Evolutionary conservation across 148 eudicot species (phyloP).

Genomic region (Linanthus parryae): DNA sequence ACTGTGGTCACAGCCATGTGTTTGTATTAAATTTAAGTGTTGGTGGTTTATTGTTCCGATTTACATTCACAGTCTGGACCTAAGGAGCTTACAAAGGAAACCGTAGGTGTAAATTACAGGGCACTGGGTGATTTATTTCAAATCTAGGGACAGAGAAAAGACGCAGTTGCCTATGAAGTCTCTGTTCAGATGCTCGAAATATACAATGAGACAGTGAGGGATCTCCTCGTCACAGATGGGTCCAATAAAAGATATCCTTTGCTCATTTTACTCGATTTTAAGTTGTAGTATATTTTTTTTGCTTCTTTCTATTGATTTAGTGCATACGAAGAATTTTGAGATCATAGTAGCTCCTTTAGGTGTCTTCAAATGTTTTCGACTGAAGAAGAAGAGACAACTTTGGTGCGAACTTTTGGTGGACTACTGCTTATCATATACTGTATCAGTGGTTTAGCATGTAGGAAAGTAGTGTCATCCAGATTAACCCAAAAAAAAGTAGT

Average conservation of each 20-base stretch:
- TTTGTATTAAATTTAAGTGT: not conserved
- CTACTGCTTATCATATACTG: too few relatives aligned
- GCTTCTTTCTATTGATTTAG: too few relatives aligned
- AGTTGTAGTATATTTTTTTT: too few relatives aligned
- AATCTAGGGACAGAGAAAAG: slow-evolving; percentile 69
- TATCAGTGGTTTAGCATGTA: too few relatives aligned
- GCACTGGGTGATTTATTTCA: slow-evolving; percentile 78
- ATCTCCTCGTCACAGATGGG: slow-evolving; percentile 79
- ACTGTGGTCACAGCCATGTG: not conserved
- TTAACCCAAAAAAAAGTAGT: too few relatives aligned
- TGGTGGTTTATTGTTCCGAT: slow-evolving; percentile 4
- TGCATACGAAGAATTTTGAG: too few relatives aligned
- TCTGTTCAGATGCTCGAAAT: slow-evolving; percentile 97
- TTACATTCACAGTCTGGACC: slow-evolving; percentile 73
- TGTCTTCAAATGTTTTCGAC: too few relatives aligned
- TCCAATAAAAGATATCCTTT: slow-evolving; percentile 81
- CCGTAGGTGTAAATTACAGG: slow-evolving; percentile 78
- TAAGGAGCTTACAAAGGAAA: slow-evolving; percentile 54
- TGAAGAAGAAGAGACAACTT: too few relatives aligned
- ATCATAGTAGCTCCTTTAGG: too few relatives aligned
- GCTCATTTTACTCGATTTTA: too few relatives aligned
- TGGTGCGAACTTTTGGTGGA: too few relatives aligned
- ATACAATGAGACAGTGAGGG: slow-evolving; percentile 95
- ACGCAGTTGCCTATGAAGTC: slow-evolving; percentile 55
- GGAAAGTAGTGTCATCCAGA: too few relatives aligned